Percentiles rank a stretch among this genome's conserved stretches.
Evolutionary conservation across 768 basidiomycete genomes (phyloP).

Genomic region (Amanita jacksonii): DNA sequence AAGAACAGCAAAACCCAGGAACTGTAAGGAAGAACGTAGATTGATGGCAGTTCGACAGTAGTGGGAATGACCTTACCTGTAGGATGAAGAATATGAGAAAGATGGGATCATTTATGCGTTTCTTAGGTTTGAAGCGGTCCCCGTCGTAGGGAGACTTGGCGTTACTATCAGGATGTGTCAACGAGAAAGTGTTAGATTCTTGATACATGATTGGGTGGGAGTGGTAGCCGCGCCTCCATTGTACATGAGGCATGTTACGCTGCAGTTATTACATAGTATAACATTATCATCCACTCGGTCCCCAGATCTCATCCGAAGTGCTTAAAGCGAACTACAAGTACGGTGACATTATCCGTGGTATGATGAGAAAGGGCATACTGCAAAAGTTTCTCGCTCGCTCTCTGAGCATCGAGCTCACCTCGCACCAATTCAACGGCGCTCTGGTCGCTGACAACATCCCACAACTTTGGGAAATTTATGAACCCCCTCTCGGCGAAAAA

Average conservation of each 20-base stretch:
- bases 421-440: conserved; percentile 80
- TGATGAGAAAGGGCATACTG: conserved; percentile 82
- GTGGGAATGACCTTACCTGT: conserved; percentile 32
- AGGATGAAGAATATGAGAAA: conserved; percentile 66
- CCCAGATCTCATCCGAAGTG: conserved; percentile 14
- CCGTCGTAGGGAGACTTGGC: conserved; percentile 47
- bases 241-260: no score
- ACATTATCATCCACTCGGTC: no score
- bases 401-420: conserved; percentile 65
- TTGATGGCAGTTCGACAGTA: neutral
- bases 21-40: conserved; percentile 22
- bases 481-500: conserved; percentile 3
- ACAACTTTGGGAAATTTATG: conserved; percentile 50
- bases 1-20: conserved; percentile 58
- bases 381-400: conserved; percentile 65
- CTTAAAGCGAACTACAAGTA: conserved; percentile 81
- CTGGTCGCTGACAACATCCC: conserved; percentile 94
- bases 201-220: conserved; percentile 4
- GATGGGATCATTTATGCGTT: conserved; percentile 61
- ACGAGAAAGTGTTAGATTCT: conserved; percentile 4
- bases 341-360: conserved; percentile 92
- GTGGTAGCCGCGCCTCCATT: no score
- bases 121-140: conserved; percentile 60
- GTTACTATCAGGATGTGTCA: no score
- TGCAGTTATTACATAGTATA: no score